These are phyloP conservation scores for Ramularia collo-cygni DNA, from an alignment of 2,329 filamentous ascomycete genomes.

Conservation along the genomic window DNA sequence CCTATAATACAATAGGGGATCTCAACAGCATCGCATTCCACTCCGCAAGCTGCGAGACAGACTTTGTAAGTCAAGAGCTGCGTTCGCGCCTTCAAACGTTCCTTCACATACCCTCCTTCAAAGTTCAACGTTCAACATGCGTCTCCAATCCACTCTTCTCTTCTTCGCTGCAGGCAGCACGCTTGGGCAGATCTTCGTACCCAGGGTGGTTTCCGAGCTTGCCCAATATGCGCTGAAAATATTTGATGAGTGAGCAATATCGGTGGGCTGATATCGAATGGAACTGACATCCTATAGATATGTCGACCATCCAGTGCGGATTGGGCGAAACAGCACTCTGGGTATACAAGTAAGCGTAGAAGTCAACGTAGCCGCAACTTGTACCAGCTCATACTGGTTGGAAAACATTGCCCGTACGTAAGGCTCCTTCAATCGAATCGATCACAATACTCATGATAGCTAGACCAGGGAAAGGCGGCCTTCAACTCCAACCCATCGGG, in stretches of 20 bases:
- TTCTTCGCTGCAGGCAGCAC: constrained; percentile 2
- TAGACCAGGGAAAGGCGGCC: constrained; percentile 38
- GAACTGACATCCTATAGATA: constrained; percentile 3
- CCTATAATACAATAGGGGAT: no score
- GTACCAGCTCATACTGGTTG: constrained; percentile 32
- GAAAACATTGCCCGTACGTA: constrained; percentile 38
- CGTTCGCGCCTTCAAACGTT: no score
- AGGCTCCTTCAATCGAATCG: no score
- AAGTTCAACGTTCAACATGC: constrained; percentile 2
- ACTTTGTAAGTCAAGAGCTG: no score
- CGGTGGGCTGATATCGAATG: background rate
- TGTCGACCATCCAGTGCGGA: constrained; percentile 5
- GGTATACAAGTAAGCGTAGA: background rate
- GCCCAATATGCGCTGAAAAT: background rate
- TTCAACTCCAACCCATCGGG: constrained; percentile 37
- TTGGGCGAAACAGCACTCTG: no score
- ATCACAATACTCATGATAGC: no score
- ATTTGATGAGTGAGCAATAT: background rate
- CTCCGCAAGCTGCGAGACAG: no score
- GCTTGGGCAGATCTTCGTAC: background rate
- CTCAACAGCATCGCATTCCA: no score
- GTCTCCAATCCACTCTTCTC: background rate
- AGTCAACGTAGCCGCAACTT: constrained; percentile 1
- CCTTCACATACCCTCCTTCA: no score
- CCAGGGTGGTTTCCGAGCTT: background rate